These are phyloP conservation scores for Penicillium paneum DNA, from an alignment of 2,329 filamentous ascomycete species.

Conservation along the genomic window DNA sequence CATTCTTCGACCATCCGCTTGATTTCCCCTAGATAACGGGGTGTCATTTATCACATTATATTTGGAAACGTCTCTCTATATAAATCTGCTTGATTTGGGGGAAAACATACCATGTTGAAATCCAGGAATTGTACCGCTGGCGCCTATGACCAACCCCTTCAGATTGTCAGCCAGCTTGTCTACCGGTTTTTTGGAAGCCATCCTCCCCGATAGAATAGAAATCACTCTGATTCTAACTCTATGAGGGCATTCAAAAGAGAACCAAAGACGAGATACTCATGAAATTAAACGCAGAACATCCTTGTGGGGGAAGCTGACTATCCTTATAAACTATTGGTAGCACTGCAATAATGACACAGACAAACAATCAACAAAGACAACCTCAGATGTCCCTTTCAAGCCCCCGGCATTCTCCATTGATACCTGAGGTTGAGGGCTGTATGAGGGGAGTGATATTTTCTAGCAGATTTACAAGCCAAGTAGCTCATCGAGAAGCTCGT, in stretches of 20 bases:
- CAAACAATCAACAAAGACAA: constrained; percentile 1
- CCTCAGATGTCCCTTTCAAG: background rate
- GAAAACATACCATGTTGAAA: constrained; percentile 43
- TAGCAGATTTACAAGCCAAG: background rate
- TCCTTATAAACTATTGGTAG: background rate
- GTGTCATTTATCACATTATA: background rate
- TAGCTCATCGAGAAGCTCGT: background rate
- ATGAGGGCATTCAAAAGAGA: background rate
- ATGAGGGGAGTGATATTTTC: background rate
- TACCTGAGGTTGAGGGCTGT: background rate
- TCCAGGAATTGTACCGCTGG: constrained; percentile 57
- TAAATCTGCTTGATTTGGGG: background rate
- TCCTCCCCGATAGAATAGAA: background rate
- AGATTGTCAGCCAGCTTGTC: constrained; percentile 3
- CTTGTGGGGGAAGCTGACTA: background rate
- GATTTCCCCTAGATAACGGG: constrained; percentile 21
- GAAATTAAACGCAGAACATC: background rate
- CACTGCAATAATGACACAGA: background rate
- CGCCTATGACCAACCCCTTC: constrained; percentile 41
- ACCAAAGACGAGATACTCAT: background rate
- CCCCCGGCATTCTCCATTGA: background rate
- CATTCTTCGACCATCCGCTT: constrained; percentile 27
- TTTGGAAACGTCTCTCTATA: background rate
- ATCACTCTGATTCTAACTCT: background rate
- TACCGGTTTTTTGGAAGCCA: background rate